Base-by-base conservation (phyloP, 2,329 filamentous ascomycete genomes). In the Fusarium haematococcum region DNA sequence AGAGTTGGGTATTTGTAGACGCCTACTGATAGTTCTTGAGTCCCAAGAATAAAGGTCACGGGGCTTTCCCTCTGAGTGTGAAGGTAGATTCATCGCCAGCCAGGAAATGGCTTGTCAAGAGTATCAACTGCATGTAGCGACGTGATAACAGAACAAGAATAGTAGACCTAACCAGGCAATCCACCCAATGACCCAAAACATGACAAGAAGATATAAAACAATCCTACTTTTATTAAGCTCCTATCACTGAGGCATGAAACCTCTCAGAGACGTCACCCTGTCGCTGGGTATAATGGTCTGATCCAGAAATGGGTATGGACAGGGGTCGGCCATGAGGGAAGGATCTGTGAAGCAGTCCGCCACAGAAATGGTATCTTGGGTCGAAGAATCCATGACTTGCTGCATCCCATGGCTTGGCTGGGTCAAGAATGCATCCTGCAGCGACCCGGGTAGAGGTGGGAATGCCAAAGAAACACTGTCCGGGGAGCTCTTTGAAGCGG, bases 391-490 rank as follows among this genome's bases (percentile, higher is more conserved):
- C 48, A 52, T 32, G 27, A 52, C 48, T 20, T 52, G 48, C 18
- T 52, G 48, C 18, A 52, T 52, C 6, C 25, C 48, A 30, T 52
- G 48, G 10, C 48, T 30, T 13, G 65, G 56, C 10, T 20, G 67
- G 1, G 25, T 20, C 2, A 41, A 20, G 18, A 39, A 56, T 4
- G 7, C 45, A 4, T 23, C 67, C 35, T 60, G 67, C 2, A 56
- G 63, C 18, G 66, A 60, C 2, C 35, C n/a, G 2, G 60, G 65
- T 20, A 67, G 18, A 13, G 65, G 65, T 1, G 65, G 65, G 13
- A 67, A 67, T 3, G 65, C 60, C 7, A 67, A 6, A 18, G 65
- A 67, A 6, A 67, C 35, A 25, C 65, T 67, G 6, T 64, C 65
- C 4, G 65, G 65, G 0, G 58, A 61, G 9, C 20, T 30, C 6